Conservation (phyloP, 139 green algal genomes). For the Coelastrella sp. region DNA sequence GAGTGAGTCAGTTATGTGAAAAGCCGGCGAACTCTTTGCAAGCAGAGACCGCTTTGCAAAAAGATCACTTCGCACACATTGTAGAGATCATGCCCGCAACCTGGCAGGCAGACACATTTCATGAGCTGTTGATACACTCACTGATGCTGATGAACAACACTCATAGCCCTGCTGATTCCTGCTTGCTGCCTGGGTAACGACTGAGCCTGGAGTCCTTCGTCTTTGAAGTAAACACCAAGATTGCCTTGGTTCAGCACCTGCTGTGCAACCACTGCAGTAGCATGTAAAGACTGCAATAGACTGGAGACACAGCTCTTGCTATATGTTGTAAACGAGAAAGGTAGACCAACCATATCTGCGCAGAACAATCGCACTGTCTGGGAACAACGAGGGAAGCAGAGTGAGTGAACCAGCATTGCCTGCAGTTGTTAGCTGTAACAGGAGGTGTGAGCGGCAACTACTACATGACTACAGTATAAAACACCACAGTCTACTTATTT, state of each 20-base stretch:
- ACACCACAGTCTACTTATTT: too few relatives aligned
- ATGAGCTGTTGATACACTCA: too few relatives aligned
- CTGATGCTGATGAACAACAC: too few relatives aligned
- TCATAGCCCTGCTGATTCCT: neutral
- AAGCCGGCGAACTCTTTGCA: neutral
- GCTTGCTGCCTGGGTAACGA: neutral
- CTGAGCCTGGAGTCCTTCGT: neutral
- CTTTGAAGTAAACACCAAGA: neutral
- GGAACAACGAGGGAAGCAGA: too few relatives aligned
- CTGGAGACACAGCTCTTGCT: neutral
- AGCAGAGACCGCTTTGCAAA: neutral
- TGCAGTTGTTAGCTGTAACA: too few relatives aligned
- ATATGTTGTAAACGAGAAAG: neutral
- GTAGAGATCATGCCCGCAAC: too few relatives aligned
- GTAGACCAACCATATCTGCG: neutral
- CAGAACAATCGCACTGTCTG: too few relatives aligned
- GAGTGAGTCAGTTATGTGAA: neutral
- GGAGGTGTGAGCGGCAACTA: neutral
- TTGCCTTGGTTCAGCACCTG: conserved; percentile 10
- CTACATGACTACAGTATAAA: neutral
- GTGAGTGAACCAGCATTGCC: too few relatives aligned
- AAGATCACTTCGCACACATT: too few relatives aligned
- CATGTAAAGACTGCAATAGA: neutral
- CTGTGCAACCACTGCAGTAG: neutral
- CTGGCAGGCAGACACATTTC: too few relatives aligned